Evolutionary conservation across 2,329 filamentous ascomycete species (phyloP).

Genomic region (Diplocarpon mali): DNA sequence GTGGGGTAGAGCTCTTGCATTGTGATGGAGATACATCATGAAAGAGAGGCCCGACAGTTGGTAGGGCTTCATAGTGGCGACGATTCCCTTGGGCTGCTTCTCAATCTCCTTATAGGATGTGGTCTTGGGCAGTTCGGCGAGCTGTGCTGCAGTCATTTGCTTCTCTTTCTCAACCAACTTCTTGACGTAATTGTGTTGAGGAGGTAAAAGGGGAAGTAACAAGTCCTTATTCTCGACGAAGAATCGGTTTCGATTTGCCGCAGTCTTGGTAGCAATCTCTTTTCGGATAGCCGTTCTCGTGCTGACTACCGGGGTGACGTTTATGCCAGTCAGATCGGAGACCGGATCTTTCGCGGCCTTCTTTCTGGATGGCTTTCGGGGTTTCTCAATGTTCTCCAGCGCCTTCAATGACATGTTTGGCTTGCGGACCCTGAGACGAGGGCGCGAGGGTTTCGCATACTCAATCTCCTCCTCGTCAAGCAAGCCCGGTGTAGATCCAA

Average conservation of each 20-base stretch:
- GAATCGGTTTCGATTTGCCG: constrained; percentile 24
- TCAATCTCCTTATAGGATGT: constrained; percentile 24
- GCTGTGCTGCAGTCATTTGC: constrained; percentile 16
- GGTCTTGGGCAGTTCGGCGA: constrained; percentile 15
- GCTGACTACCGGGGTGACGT: constrained; percentile 19
- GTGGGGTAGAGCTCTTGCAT: constrained; percentile 16
- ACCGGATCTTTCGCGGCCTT: constrained; percentile 3
- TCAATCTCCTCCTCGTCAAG: constrained; percentile 10
- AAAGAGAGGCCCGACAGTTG: constrained; percentile 40
- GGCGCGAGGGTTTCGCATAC: constrained; percentile 8
- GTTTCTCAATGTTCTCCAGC: constrained; percentile 13
- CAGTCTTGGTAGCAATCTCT: constrained; percentile 24
- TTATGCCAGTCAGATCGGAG: constrained; percentile 10
- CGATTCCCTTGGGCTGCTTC: constrained; percentile 28
- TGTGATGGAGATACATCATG: constrained; percentile 34
- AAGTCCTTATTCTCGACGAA: constrained; percentile 27
- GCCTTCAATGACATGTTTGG: constrained; percentile 21
- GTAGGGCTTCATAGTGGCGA: constrained; percentile 39
- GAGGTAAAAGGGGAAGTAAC: constrained; percentile 26
- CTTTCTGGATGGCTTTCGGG: constrained; percentile 4
- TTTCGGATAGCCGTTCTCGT: constrained; percentile 21
- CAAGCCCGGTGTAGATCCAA: neutral
- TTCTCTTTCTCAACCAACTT: constrained; percentile 24
- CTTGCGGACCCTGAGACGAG: constrained; percentile 13
- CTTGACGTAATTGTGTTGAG: constrained; percentile 26